A percentile compares a stretch with the other conserved stretches of the same genome.
These are phyloP conservation scores for Metschnikowia cerradonensis DNA, from an alignment of 805 yeast genomes.

Conservation along the genomic window DNA sequence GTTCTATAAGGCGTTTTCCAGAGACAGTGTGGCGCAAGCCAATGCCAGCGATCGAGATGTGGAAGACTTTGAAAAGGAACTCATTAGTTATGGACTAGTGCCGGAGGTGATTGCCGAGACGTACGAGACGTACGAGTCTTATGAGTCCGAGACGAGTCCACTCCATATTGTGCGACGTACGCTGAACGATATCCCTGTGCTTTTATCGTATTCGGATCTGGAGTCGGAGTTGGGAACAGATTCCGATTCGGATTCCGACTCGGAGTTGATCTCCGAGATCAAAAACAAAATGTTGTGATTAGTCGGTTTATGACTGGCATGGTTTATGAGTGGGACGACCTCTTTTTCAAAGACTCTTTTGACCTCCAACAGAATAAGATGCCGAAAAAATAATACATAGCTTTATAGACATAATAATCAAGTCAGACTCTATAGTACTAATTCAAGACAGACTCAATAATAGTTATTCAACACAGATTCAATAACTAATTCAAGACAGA, in stretches of 20 bases:
- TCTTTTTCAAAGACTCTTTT: no score
- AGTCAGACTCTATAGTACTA: no score
- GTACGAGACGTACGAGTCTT: not conserved
- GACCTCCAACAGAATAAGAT: no score
- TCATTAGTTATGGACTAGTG: slow-evolving; percentile 10
- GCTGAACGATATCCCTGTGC: slow-evolving; percentile 3
- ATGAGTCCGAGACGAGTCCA: slow-evolving; percentile 6
- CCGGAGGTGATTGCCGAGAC: not conserved
- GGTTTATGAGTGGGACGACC: not conserved
- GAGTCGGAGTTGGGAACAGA: slow-evolving; percentile 1
- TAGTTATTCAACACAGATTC: no score
- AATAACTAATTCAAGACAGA: no score
- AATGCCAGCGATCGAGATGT: not conserved
- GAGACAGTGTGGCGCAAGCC: not conserved
- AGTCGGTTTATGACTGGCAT: not conserved
- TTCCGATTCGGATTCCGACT: slow-evolving; percentile 16
- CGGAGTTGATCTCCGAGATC: slow-evolving; percentile 18
- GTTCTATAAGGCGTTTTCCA: not conserved
- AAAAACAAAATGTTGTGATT: not conserved
- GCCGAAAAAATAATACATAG: no score
- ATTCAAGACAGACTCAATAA: no score
- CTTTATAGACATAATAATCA: no score
- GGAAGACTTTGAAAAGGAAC: slow-evolving; percentile 9
- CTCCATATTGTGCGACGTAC: slow-evolving; percentile 5
- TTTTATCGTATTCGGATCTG: slow-evolving; percentile 3